Evolutionary conservation across 2,329 filamentous ascomycete species (phyloP).

Genomic region (Alternaria hordeiaustralica): DNA sequence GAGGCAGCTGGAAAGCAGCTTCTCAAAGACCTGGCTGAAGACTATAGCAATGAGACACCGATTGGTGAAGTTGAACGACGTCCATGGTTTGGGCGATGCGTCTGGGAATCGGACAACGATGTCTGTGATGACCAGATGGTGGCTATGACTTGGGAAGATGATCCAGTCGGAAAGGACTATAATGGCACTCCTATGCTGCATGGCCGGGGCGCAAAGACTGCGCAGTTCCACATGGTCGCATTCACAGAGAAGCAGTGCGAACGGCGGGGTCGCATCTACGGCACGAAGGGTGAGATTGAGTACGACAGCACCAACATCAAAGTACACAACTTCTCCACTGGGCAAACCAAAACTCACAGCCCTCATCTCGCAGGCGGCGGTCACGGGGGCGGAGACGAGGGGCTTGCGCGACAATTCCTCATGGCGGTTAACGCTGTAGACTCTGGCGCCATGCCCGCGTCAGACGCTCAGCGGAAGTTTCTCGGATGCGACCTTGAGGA

Average conservation of each 20-base stretch:
- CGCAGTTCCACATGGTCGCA: constrained; percentile 92
- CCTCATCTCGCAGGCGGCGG: constrained; percentile 67
- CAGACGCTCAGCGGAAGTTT: constrained; percentile 74
- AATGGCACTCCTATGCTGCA: constrained; percentile 21
- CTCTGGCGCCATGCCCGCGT: constrained; percentile 69
- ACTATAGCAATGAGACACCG: constrained; percentile 64
- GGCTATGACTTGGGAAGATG: constrained; percentile 85
- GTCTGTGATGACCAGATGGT: constrained; percentile 94
- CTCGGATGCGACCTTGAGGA: constrained; percentile 88
- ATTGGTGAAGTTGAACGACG: constrained; percentile 56
- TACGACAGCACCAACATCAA: constrained; percentile 82
- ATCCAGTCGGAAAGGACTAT: constrained; percentile 49
- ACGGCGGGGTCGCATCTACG: constrained; percentile 84
- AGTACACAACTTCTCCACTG: constrained; percentile 73
- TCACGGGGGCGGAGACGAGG: constrained; percentile 81
- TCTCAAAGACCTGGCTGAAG: constrained; percentile 57
- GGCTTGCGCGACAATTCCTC: constrained; percentile 82
- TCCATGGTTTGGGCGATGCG: constrained; percentile 89
- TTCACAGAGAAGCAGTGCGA: constrained; percentile 88
- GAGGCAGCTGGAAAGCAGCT: constrained; percentile 61
- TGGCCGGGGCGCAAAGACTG: constrained; percentile 75
- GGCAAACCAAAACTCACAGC: constrained; percentile 61
- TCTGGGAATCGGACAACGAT: constrained; percentile 91
- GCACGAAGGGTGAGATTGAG: constrained; percentile 81
- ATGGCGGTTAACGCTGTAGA: constrained; percentile 81